A percentile compares a stretch with the other conserved stretches of the same genome.
These are phyloP conservation scores for Diaporthe amygdali DNA, from an alignment of 2,329 filamentous ascomycete species.

Conservation along the genomic window DNA sequence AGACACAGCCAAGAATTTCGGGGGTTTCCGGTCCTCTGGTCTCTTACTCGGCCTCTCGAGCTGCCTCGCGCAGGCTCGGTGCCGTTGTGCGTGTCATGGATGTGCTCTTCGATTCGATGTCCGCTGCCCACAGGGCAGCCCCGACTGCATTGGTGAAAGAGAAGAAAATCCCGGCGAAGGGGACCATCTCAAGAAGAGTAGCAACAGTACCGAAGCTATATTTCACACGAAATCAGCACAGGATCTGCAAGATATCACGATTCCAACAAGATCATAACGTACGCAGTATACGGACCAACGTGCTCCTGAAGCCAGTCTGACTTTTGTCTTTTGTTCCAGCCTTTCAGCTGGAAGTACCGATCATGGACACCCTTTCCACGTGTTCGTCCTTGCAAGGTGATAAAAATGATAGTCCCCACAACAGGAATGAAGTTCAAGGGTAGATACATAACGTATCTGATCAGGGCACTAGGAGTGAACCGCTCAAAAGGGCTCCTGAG, in stretches of 20 bases:
- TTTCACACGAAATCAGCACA: neutral
- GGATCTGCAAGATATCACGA: neutral
- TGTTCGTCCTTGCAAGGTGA: slow-evolving; percentile 71
- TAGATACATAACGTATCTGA: slow-evolving; percentile 84
- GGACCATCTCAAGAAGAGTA: slow-evolving; percentile 83
- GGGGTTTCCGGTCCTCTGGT: neutral
- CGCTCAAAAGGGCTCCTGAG: slow-evolving; percentile 62
- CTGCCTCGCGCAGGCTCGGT: slow-evolving; percentile 54
- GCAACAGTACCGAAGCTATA: slow-evolving; percentile 75
- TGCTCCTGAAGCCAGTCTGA: slow-evolving; percentile 74
- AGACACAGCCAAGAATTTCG: neutral
- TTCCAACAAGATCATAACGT: slow-evolving; percentile 41
- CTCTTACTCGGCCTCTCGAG: slow-evolving; percentile 53
- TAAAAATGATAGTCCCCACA: slow-evolving; percentile 81
- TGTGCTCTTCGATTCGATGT: slow-evolving; percentile 69
- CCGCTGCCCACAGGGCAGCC: slow-evolving; percentile 92
- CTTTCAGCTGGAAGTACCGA: slow-evolving; percentile 89
- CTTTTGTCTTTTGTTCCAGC: slow-evolving; percentile 71
- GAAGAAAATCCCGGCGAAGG: slow-evolving; percentile 82
- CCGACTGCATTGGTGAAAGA: slow-evolving; percentile 92
- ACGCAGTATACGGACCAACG: slow-evolving; percentile 82
- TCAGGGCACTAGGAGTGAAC: slow-evolving; percentile 65
- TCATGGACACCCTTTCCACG: slow-evolving; percentile 57
- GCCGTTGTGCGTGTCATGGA: slow-evolving; percentile 56
- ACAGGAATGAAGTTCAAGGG: slow-evolving; percentile 94